phyloP scores from a whole-genome alignment of 2,329 filamentous ascomycete species.

The Fusarium sarcochroum region DNA sequence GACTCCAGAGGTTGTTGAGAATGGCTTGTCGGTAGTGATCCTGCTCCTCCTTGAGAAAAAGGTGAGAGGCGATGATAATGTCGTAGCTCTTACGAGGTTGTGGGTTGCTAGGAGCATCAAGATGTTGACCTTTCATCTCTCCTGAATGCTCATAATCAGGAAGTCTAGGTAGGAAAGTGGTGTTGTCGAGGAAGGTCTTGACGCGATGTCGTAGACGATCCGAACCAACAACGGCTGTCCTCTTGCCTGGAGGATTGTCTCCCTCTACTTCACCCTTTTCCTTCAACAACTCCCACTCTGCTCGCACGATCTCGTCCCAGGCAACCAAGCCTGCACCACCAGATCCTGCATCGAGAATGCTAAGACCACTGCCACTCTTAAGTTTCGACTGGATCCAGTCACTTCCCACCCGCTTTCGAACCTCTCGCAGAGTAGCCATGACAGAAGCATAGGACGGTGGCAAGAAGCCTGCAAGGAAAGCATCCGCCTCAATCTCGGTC shows the following conservation, averaged over 20 bases:
- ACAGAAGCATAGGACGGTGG: conserved; percentile 79
- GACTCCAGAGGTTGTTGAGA: conserved; percentile 89
- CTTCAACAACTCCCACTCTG: conserved; percentile 83
- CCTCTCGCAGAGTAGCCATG: conserved; percentile 78
- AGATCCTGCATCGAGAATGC: conserved; percentile 80
- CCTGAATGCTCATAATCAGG: conserved; percentile 84
- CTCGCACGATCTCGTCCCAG: conserved; percentile 82
- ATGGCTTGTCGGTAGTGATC: conserved; percentile 83
- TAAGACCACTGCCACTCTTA: conserved; percentile 67
- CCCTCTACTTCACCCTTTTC: conserved; percentile 62
- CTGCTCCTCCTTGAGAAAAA: conserved; percentile 81
- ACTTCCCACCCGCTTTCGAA: conserved; percentile 78
- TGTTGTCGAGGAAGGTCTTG: conserved; percentile 85
- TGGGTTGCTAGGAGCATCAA: conserved; percentile 70
- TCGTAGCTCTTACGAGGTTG: conserved; percentile 84
- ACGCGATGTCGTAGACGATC: conserved; percentile 81
- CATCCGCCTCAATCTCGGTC: conserved; percentile 82
- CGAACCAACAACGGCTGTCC: conserved; percentile 84
- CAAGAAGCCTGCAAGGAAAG: conserved; percentile 77
- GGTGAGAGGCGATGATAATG: conserved; percentile 89
- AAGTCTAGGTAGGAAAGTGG: conserved; percentile 91
- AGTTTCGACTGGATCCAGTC: conserved; percentile 78
- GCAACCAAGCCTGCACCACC: conserved; percentile 81
- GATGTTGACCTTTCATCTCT: conserved; percentile 68
- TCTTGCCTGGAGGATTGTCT: conserved; percentile 74